Evolutionary conservation across 1,284 basidiomycete species (phyloP).

Genomic region (Uromyces viciae-fabae): DNA sequence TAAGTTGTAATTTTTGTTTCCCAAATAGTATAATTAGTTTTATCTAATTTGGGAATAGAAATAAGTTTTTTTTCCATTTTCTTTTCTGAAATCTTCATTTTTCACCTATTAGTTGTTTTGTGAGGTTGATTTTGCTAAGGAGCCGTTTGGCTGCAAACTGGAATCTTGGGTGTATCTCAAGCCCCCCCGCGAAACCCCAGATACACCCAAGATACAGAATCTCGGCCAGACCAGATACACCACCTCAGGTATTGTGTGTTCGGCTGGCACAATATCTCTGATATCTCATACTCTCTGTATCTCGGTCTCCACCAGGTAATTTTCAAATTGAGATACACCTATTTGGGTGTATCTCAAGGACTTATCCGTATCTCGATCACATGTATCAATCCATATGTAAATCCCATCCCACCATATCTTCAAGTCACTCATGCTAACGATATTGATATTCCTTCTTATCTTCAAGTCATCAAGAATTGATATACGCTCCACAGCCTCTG

Average conservation of each 20-base stretch:
- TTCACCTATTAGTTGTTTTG: too few species aligned
- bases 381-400: background rate
- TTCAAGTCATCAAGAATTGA: too few species aligned
- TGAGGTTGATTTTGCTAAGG: background rate
- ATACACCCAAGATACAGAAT: background rate
- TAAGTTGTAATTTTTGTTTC: too few species aligned
- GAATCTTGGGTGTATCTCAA: background rate
- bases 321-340: background rate
- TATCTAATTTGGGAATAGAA: too few species aligned
- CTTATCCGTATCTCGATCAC: background rate
- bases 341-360: background rate
- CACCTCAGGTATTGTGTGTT: background rate
- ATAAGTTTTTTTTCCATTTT: too few species aligned
- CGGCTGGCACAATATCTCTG: background rate
- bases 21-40: too few species aligned
- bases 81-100: too few species aligned
- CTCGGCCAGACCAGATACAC: background rate
- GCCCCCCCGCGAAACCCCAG: background rate
- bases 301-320: background rate
- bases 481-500: background rate
- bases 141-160: too few species aligned
- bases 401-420: background rate
- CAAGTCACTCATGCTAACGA: too few species aligned
- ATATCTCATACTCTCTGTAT: background rate
- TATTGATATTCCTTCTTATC: too few species aligned